A percentile compares a stretch with the other conserved stretches of the same genome.
Evolutionary conservation across 2,329 filamentous ascomycete species (phyloP).

Genomic region (Pleomassaria siparia): DNA sequence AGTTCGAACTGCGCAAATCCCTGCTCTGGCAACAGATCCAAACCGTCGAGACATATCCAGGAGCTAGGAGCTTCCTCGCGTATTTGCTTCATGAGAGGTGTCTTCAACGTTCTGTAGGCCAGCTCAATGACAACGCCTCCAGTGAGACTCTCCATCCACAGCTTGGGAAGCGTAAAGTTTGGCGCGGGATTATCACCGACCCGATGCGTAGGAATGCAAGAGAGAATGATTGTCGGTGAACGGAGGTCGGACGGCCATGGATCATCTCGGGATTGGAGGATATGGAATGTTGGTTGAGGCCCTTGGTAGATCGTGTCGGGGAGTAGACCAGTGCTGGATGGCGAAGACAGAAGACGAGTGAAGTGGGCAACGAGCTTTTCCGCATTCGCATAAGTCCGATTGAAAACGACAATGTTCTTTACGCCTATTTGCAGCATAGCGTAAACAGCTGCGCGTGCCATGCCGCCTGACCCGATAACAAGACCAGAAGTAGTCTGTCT

Average conservation of each 20-base stretch:
- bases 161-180: conserved; percentile 67
- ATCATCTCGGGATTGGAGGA: conserved; percentile 61
- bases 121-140: conserved; percentile 75
- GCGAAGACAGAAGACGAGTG: conserved; percentile 50
- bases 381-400: conserved; percentile 69
- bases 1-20: conserved; percentile 81
- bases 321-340: conserved; percentile 17
- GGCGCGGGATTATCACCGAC: conserved; percentile 65
- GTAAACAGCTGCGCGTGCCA: conserved; percentile 77
- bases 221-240: conserved; percentile 72
- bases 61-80: conserved; percentile 60
- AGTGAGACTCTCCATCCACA: conserved; percentile 72
- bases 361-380: conserved; percentile 70
- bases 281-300: conserved; percentile 53
- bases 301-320: conserved; percentile 18
- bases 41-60: conserved; percentile 75
- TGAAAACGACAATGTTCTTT: conserved; percentile 73
- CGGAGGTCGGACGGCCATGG: conserved; percentile 66
- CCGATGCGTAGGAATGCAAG: conserved; percentile 72
- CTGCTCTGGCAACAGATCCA: conserved; percentile 76
- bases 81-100: conserved; percentile 67
- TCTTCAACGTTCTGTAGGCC: conserved; percentile 72
- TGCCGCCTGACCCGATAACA: conserved; percentile 65
- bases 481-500: conserved; percentile 55
- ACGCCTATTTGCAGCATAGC: conserved; percentile 77